A percentile compares a stretch with the other conserved stretches of the same genome.
Evolutionary conservation across 345 rosid species (phyloP).

Genomic region (Lepidium africanum): DNA sequence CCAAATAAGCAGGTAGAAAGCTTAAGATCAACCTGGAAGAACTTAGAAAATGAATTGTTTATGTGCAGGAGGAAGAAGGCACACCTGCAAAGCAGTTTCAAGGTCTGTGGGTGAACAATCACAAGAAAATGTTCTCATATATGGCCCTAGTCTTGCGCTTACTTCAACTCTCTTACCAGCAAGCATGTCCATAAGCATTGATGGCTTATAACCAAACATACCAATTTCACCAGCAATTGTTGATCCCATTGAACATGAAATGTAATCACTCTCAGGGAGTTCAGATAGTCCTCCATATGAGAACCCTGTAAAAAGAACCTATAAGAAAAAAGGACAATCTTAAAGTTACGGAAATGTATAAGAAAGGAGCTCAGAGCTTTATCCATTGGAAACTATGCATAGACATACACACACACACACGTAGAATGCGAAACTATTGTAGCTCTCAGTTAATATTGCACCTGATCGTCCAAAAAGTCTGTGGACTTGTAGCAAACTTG

Average conservation of each 20-base stretch:
- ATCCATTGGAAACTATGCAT: not conserved
- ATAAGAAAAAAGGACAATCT: slow-evolving; percentile 16
- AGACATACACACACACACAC: slow-evolving; percentile 3
- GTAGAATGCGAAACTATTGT: not conserved
- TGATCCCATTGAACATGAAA: slow-evolving; percentile 84
- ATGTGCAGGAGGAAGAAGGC: slow-evolving; percentile 15
- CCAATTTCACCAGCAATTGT: slow-evolving; percentile 91
- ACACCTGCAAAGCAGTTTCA: slow-evolving; percentile 94
- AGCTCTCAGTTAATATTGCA: slow-evolving; percentile 22
- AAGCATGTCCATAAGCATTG: slow-evolving; percentile 83
- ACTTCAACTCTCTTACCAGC: slow-evolving; percentile 97
- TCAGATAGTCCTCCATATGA: slow-evolving; percentile 94
- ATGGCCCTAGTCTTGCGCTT: slow-evolving; percentile 65
- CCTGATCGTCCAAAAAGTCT: slow-evolving; percentile 91
- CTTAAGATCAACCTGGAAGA: not conserved
- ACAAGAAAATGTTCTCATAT: slow-evolving; percentile 77
- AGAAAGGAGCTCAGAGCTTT: not conserved
- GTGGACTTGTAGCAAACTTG: slow-evolving; percentile 75
- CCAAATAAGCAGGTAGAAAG: not conserved
- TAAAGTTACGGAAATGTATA: slow-evolving; percentile 2
- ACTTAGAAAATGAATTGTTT: not conserved
- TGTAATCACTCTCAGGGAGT: slow-evolving; percentile 67
- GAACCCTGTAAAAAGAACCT: slow-evolving; percentile 90
- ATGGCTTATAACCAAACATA: slow-evolving; percentile 79
- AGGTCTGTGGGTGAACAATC: slow-evolving; percentile 85